phyloP scores from a whole-genome alignment of 2,329 filamentous ascomycete genomes.

The Eurotiales sp. region DNA sequence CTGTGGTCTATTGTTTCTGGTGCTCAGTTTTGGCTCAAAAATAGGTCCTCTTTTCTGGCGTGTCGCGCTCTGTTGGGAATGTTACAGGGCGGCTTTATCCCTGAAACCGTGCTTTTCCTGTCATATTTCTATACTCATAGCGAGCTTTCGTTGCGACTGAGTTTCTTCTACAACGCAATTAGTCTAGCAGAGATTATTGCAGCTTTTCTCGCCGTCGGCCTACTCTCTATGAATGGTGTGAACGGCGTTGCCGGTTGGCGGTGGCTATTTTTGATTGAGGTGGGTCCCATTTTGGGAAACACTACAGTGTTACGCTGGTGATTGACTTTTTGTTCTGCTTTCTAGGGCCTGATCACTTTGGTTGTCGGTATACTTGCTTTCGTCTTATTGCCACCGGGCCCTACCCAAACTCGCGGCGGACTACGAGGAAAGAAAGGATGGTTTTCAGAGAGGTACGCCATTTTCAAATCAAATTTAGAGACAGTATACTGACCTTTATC shows the following conservation, averaged over 20 bases:
- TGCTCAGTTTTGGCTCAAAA: constrained; percentile 45
- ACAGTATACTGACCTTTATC: background rate
- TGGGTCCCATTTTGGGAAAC: background rate
- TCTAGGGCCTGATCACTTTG: constrained; percentile 9
- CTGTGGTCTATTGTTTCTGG: constrained; percentile 31
- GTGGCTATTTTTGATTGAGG: constrained; percentile 11
- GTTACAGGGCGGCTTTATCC: constrained; percentile 29
- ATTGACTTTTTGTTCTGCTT: no score
- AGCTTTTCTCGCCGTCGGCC: constrained; percentile 1
- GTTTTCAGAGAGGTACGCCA: constrained; percentile 14
- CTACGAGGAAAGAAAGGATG: constrained; percentile 41
- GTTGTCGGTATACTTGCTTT: constrained; percentile 24
- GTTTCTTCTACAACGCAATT: background rate
- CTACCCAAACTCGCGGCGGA: constrained; percentile 36
- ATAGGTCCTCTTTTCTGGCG: constrained; percentile 36
- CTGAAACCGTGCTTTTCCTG: constrained; percentile 48
- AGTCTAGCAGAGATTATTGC: background rate
- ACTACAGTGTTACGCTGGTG: no score
- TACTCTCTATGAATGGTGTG: background rate
- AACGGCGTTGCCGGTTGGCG: background rate
- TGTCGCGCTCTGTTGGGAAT: constrained; percentile 41
- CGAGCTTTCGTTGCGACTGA: constrained; percentile 54
- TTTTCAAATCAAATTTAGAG: no score
- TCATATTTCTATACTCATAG: constrained; percentile 62
- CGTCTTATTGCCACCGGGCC: constrained; percentile 38